These are phyloP conservation scores for Colletotrichum agaves DNA, from an alignment of 2,329 filamentous ascomycete genomes.

Conservation along the genomic window DNA sequence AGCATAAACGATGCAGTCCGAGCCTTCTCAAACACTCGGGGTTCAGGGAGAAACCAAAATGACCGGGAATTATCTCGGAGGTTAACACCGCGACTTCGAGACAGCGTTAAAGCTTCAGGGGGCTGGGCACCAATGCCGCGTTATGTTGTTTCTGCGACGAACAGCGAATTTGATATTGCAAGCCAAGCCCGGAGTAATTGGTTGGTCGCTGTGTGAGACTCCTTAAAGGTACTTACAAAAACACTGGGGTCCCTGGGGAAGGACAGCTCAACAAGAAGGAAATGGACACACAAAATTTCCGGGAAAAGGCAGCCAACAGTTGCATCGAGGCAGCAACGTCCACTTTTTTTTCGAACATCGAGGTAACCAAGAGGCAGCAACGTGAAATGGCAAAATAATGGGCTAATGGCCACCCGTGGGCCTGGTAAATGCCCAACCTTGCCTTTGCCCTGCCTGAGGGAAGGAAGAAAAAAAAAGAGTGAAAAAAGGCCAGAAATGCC, in stretches of 20 bases:
- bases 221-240: no score
- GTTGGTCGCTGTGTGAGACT: not conserved
- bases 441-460: not conserved
- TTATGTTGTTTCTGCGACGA: conserved; percentile 8
- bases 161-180: not conserved
- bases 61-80: conserved; percentile 30
- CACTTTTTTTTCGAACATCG: no score
- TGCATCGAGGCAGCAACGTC: no score
- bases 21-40: not conserved
- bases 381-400: not conserved
- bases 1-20: conserved; percentile 6
- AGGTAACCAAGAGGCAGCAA: no score
- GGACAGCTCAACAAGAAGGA: conserved; percentile 16
- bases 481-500: conserved; percentile 16
- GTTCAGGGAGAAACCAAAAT: not conserved
- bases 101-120: conserved; percentile 5
- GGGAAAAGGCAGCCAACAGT: not conserved
- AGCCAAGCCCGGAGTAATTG: not conserved
- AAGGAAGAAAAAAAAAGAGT: not conserved
- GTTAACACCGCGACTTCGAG: conserved; percentile 14
- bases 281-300: conserved; percentile 4
- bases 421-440: conserved; percentile 11
- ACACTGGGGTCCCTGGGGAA: not conserved
- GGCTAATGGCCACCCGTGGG: not conserved
- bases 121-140: not conserved